Evolutionary conservation across 805 yeast genomes (phyloP), one percentile per base, ranked within the genome.

Genomic region (Debaryomyces hansenii): DNA sequence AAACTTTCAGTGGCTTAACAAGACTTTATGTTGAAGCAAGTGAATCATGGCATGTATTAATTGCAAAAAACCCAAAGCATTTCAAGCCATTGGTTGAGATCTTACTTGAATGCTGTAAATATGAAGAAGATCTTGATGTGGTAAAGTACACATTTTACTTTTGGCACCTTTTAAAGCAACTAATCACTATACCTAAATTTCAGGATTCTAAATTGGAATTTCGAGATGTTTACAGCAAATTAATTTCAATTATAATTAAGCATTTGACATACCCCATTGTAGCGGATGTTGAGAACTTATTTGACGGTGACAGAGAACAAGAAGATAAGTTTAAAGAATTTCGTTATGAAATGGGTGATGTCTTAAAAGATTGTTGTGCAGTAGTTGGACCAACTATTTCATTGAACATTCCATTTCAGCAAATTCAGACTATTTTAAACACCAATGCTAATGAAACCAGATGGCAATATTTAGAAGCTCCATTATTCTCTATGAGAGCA

Each of bases 341-440:
- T 67, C 78, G 99, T 59, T 94, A 94, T 66, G 96, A 90, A 46
- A 88, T 94, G 87, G 98, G 98, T 33, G 98, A 94, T 63, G 96
- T 92, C n/a, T 70, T 94, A 50, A 95, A 95, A 61, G 96, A 90
- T 62, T 90, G 98, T 70, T 88, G 97, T 56, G 87, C 88, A 1
- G 92, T 94, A 3, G 83, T 89, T 37, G 98, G 98, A 1, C 75
- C 95, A 2, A 68, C 79, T 8, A 71, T 67, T 35, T 90, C 96
- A 0, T 72, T 94, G 31, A 64, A 69, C 18, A 83, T 87, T 44
- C 96, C 97, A 15, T 85, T 83, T 56, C 68, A 70, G 31, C 79
- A 76, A 56, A 78, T 90, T 41, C 80, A 79, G 53, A 44, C 60
- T n/a, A 41, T 68, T 24, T 52, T 66, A 63, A 62, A 66, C 39